Evolutionary conservation across 192 early-diverging fungal genomes (phyloP), one percentile per base, ranked within the genome.

Genomic region (Rhizoclosmatium globosum): DNA sequence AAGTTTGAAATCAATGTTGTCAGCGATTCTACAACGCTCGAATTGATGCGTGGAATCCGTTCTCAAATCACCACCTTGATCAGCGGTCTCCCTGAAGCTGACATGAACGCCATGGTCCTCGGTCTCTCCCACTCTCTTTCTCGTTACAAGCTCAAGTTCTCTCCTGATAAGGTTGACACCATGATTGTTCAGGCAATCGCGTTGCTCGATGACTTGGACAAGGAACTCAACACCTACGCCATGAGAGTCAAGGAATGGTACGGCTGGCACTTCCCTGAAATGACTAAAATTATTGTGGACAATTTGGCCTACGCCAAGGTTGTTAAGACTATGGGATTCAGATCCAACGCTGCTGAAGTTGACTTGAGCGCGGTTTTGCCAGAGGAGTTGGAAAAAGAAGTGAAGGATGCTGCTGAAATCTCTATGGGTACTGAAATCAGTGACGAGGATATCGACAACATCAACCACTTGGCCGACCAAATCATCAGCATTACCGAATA

Each of bases 231-330:
- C 91, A 97, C 94, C 61, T 99, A 96, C 79, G 89, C 97, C 66
- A 99, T 99, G 97, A 89, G 97, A 64, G 92, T 92, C 81, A 95
- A 97, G 93, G 98, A 99, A 87, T 99, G 98, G 98, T 88, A 99
- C 82, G 96, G 96, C 53, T 99, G 96, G 96, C 98, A 99, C 83
- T 99, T 99, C 92, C 98, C 98, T 58, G 98, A 99, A 91, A 95
- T 99, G 93, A 92, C 90, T 83, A 96, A 94, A 89, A 93, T 98
- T 74, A 87, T 99, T 78, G 92, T 94, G 76, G 96, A 99, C 83
- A 99, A 99, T 87, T 84, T 96, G 69, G 94, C 95, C 21, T 99
- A 95, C 78, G 91, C 98, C 82, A 92, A 93, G 87, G 85, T 93
- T 44, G 91, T 99, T 64, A 94, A 95, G 89, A 84, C 87, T 75